Conservation (phyloP, 306 rosid genomes). For the Gillenia trifoliata region DNA sequence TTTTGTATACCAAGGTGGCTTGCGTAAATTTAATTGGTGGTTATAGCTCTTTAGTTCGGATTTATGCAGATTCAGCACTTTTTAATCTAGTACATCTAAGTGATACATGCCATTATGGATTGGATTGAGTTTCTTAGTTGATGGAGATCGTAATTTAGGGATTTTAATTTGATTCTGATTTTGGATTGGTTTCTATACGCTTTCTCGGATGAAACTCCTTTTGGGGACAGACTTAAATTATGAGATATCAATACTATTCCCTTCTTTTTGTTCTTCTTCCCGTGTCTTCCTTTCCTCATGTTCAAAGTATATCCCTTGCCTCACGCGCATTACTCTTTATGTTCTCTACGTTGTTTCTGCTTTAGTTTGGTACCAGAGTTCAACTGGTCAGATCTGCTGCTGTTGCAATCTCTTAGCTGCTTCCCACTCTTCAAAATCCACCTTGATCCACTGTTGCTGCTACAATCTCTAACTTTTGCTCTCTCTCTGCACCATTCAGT, state of each 20-base stretch:
- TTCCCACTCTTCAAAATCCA: not conserved
- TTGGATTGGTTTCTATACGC: not conserved
- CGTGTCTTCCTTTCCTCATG: not conserved
- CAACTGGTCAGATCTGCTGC: too few species aligned
- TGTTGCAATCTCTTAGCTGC: not conserved
- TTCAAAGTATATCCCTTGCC: not conserved
- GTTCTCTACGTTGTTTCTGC: not conserved
- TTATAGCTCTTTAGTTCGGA: not conserved
- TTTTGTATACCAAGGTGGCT: not conserved
- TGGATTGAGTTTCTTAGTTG: not conserved
- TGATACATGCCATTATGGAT: not conserved
- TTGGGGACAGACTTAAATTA: not conserved
- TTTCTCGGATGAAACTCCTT: not conserved
- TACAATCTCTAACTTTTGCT: not conserved
- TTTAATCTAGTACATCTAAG: not conserved
- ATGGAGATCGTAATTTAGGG: not conserved
- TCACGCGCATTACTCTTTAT: not conserved
- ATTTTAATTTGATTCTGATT: not conserved
- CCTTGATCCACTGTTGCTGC: not conserved
- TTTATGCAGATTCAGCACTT: not conserved
- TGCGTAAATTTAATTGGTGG: not conserved
- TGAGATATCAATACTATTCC: not conserved
- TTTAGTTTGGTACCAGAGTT: not conserved
- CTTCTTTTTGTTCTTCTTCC: not conserved
- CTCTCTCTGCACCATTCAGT: too few species aligned